Percentiles rank a stretch among this genome's conserved stretches.
Conservation (phyloP, 2,329 filamentous ascomycete species). For the Gremmenia infestans region DNA sequence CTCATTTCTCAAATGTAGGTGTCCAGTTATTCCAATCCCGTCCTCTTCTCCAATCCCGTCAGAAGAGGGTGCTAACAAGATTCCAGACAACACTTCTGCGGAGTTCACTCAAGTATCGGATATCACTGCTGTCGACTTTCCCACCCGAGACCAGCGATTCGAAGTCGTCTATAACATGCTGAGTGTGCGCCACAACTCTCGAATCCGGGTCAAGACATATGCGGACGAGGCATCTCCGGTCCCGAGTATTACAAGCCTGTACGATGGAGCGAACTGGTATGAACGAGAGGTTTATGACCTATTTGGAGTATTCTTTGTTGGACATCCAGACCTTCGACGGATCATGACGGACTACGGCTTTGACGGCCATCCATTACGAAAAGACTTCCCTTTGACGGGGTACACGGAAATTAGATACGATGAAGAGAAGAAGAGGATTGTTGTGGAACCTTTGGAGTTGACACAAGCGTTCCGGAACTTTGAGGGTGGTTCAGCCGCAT, state of each 20-base stretch:
- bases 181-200: constrained; percentile 91
- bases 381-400: constrained; percentile 96
- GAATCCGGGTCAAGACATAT: constrained; percentile 97
- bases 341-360: constrained; percentile 99
- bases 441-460: constrained; percentile 94
- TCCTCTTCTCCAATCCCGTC: neutral
- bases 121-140: constrained; percentile 93
- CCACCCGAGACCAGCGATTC: constrained; percentile 90
- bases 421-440: constrained; percentile 99
- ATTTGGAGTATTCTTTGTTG: constrained; percentile 94
- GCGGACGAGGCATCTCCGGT: constrained; percentile 93
- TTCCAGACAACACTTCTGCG: constrained; percentile 82
- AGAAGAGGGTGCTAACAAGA: constrained; percentile 10
- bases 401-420: constrained; percentile 98
- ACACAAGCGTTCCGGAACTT: constrained; percentile 99
- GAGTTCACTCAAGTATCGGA: constrained; percentile 93
- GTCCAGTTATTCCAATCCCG: neutral
- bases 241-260: constrained; percentile 79
- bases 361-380: constrained; percentile 92
- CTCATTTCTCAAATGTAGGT: constrained; percentile 74
- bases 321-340: constrained; percentile 88
- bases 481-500: constrained; percentile 74
- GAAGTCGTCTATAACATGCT: constrained; percentile 98
- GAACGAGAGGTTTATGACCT: constrained; percentile 97
- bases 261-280: constrained; percentile 97